Percentiles rank a stretch among this genome's conserved stretches.
phyloP scores from a whole-genome alignment of 139 green algal species.

The Asterochloris erici region DNA sequence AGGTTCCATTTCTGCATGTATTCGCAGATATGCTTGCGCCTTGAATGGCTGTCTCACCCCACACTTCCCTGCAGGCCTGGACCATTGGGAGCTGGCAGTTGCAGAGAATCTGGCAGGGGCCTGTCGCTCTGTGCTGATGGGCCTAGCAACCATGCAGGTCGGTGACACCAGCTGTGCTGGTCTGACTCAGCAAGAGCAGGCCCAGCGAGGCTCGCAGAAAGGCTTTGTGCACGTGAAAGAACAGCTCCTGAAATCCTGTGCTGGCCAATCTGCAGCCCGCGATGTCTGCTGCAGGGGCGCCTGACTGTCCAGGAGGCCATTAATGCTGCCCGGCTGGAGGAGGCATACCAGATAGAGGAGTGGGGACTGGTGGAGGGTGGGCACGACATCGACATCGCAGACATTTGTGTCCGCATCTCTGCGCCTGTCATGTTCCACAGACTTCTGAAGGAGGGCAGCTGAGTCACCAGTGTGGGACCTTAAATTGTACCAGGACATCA shows the following conservation, averaged over 20 bases:
- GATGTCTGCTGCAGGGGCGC: slow-evolving; percentile 33
- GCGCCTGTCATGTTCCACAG: slow-evolving; percentile 71
- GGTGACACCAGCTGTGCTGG: not conserved
- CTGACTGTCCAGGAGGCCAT: slow-evolving; percentile 60
- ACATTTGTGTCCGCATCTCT: slow-evolving; percentile 67
- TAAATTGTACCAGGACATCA: too few species aligned
- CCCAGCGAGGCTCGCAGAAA: too few species aligned
- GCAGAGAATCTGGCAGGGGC: slow-evolving; percentile 64
- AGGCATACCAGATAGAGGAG: slow-evolving; percentile 76
- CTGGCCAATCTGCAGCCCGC: too few species aligned
- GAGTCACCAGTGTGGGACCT: too few species aligned
- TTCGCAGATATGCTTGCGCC: not conserved
- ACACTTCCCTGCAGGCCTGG: slow-evolving; percentile 39
- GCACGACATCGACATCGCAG: slow-evolving; percentile 91
- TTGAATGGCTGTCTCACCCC: not conserved
- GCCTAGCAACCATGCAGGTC: slow-evolving; percentile 51
- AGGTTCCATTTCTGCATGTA: not conserved
- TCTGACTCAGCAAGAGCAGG: too few species aligned
- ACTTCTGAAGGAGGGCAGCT: slow-evolving; percentile 40
- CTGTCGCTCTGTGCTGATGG: slow-evolving; percentile 84
- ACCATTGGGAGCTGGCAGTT: slow-evolving; percentile 73
- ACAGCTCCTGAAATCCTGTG: too few species aligned
- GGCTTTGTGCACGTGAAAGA: too few species aligned
- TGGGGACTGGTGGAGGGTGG: slow-evolving; percentile 97
- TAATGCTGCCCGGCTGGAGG: slow-evolving; percentile 65